These are phyloP conservation scores for Angomonas ambiguus DNA, from an alignment of 208 protist species.

Conservation along the genomic window DNA sequence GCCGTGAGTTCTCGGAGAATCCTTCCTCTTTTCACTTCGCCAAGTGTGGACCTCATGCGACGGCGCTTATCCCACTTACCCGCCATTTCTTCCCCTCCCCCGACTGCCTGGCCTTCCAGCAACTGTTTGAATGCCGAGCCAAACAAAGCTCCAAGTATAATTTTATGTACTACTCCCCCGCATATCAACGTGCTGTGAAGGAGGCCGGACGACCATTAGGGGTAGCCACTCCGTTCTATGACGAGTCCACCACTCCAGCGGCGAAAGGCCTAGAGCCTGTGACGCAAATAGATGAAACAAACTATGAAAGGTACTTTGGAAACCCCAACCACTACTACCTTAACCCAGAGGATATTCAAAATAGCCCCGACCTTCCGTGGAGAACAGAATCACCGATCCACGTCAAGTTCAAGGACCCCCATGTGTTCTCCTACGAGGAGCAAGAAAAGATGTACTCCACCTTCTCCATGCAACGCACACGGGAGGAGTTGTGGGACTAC, in stretches of 20 bases:
- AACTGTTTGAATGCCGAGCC: constrained; percentile 41
- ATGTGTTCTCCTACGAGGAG: constrained; percentile 1
- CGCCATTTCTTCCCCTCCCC: constrained; percentile 53
- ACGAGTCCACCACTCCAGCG: background rate
- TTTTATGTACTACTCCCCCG: constrained; percentile 31
- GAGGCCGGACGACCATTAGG: background rate
- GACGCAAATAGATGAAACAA: constrained; percentile 20
- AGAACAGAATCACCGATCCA: constrained; percentile 4
- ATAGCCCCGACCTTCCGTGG: constrained; percentile 14
- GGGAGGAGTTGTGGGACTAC: constrained; percentile 14
- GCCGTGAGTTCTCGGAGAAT: constrained; percentile 43
- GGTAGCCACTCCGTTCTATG: too few relatives aligned
- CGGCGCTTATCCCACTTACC: constrained; percentile 42
- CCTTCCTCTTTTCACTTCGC: constrained; percentile 37
- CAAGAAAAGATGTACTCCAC: background rate
- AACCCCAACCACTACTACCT: constrained; percentile 19
- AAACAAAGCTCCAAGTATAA: constrained; percentile 59
- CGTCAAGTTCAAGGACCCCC: background rate
- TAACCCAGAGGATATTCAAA: constrained; percentile 20
- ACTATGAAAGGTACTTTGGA: constrained; percentile 31
- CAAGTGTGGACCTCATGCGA: constrained; percentile 30
- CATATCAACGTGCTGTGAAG: background rate
- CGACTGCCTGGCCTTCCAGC: constrained; percentile 44
- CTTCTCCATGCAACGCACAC: background rate
- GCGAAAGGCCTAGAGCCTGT: constrained; percentile 9